These are phyloP conservation scores for Fusarium coffeatum DNA, from an alignment of 2,329 filamentous ascomycete genomes.

Conservation along the genomic window DNA sequence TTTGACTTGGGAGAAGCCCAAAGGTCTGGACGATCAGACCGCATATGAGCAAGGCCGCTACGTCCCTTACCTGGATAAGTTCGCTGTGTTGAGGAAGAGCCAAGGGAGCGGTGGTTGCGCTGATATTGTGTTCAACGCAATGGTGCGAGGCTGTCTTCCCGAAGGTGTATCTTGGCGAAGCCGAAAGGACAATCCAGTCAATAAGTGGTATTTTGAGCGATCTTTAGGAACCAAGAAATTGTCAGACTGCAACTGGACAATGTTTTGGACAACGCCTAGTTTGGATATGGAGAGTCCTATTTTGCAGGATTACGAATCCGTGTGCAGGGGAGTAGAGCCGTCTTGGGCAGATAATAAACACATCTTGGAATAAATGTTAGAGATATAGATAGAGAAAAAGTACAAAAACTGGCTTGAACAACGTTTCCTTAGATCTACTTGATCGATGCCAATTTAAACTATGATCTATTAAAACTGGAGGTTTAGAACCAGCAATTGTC, in stretches of 20 bases:
- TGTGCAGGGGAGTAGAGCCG: slow-evolving; percentile 74
- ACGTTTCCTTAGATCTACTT: neutral
- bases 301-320: slow-evolving; percentile 77
- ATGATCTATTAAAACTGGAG: neutral
- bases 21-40: slow-evolving; percentile 65
- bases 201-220: slow-evolving; percentile 99
- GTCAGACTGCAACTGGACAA: slow-evolving; percentile 87
- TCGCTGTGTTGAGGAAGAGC: slow-evolving; percentile 87
- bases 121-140: slow-evolving; percentile 95
- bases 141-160: slow-evolving; percentile 91
- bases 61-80: slow-evolving; percentile 97
- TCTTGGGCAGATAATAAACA: slow-evolving; percentile 71
- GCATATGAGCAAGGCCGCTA: slow-evolving; percentile 69
- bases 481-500: neutral
- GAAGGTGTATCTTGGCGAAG: slow-evolving; percentile 92
- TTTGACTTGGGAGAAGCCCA: slow-evolving; percentile 90
- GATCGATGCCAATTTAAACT: neutral
- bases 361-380: slow-evolving; percentile 62
- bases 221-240: slow-evolving; percentile 86
- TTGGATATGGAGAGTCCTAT: slow-evolving; percentile 65
- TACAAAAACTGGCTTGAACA: neutral
- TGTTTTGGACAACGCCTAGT: slow-evolving; percentile 94
- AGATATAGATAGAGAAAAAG: neutral
- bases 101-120: slow-evolving; percentile 94
- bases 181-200: slow-evolving; percentile 90